phyloP scores from a whole-genome alignment of 345 rosid species.

The Syzygium aqueum region DNA sequence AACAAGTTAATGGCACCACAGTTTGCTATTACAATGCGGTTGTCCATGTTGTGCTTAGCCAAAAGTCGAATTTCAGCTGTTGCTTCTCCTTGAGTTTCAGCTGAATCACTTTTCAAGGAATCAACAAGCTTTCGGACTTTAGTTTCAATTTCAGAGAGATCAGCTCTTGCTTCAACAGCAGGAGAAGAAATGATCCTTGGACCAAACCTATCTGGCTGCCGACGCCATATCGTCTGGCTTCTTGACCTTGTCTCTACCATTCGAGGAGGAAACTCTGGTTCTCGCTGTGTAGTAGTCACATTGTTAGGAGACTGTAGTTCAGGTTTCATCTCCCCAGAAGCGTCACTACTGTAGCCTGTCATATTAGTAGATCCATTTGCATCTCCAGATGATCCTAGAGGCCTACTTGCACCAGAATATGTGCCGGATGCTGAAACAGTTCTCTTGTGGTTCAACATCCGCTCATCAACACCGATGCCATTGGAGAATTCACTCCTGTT shows the following conservation, averaged over 20 bases:
- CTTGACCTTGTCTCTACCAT: slow-evolving; percentile 49
- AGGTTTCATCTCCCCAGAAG: slow-evolving; percentile 67
- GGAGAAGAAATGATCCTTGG: slow-evolving; percentile 68
- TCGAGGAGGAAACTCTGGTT: slow-evolving; percentile 49
- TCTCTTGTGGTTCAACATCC: slow-evolving; percentile 38
- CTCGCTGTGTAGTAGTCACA: slow-evolving; percentile 29
- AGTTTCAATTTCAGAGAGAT: slow-evolving; percentile 67
- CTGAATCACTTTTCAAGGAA: slow-evolving; percentile 45
- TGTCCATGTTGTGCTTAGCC: slow-evolving; percentile 72
- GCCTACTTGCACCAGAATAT: slow-evolving; percentile 34
- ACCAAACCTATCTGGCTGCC: slow-evolving; percentile 63
- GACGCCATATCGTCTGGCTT: slow-evolving; percentile 56
- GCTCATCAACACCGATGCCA: slow-evolving; percentile 24
- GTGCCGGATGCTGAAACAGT: slow-evolving; percentile 49
- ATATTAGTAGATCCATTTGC: slow-evolving; percentile 52
- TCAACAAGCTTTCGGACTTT: slow-evolving; percentile 60
- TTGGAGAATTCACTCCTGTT: slow-evolving; percentile 38
- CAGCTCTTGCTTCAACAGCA: slow-evolving; percentile 53
- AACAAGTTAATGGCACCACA: slow-evolving; percentile 59
- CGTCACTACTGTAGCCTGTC: slow-evolving; percentile 58
- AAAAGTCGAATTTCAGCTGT: slow-evolving; percentile 52
- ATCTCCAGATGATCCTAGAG: slow-evolving; percentile 39
- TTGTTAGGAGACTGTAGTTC: slow-evolving; percentile 34
- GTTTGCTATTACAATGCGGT: slow-evolving; percentile 67
- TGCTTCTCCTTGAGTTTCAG: slow-evolving; percentile 58